Evolutionary conservation across 2,329 filamentous ascomycete genomes (phyloP).

Genomic region (Lojkania enalia): DNA sequence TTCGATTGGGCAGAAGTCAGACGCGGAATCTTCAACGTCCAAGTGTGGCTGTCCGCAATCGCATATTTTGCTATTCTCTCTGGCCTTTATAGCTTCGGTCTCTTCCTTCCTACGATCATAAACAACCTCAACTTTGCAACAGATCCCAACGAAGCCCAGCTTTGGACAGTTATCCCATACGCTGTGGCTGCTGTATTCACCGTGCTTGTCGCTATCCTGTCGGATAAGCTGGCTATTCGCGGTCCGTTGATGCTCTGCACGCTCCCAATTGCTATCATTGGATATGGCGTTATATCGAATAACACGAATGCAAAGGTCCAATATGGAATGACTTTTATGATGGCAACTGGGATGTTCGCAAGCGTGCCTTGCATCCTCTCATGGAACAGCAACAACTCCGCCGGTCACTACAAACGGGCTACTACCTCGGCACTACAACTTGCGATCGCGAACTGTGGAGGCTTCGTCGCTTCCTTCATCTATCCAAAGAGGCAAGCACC

Average conservation of each 20-base stretch:
- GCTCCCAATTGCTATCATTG: slow-evolving; percentile 65
- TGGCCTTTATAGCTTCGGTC: slow-evolving; percentile 64
- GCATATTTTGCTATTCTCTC: slow-evolving; percentile 64
- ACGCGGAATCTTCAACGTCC: slow-evolving; percentile 62
- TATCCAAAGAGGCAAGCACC: slow-evolving; percentile 62
- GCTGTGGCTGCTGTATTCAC: slow-evolving; percentile 60
- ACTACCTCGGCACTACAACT: slow-evolving; percentile 68
- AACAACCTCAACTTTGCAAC: slow-evolving; percentile 58
- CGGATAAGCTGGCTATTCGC: slow-evolving; percentile 62
- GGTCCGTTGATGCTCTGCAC: slow-evolving; percentile 66
- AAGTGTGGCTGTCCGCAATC: slow-evolving; percentile 65
- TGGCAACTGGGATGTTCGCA: slow-evolving; percentile 67
- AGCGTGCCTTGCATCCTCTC: slow-evolving; percentile 65
- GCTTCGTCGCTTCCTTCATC: slow-evolving; percentile 67
- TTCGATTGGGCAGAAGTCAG: slow-evolving; percentile 65
- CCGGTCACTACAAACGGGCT: slow-evolving; percentile 70
- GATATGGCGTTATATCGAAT: slow-evolving; percentile 66
- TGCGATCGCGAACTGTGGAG: slow-evolving; percentile 67
- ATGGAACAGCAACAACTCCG: slow-evolving; percentile 70
- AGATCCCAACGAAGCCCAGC: slow-evolving; percentile 60
- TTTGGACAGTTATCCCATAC: slow-evolving; percentile 68
- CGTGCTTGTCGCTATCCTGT: slow-evolving; percentile 60
- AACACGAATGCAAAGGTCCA: slow-evolving; percentile 56
- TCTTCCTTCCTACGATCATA: slow-evolving; percentile 70
- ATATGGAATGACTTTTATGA: slow-evolving; percentile 69